phyloP scores from a whole-genome alignment of 345 rosid genomes.

The Gossypium sturtianum region DNA sequence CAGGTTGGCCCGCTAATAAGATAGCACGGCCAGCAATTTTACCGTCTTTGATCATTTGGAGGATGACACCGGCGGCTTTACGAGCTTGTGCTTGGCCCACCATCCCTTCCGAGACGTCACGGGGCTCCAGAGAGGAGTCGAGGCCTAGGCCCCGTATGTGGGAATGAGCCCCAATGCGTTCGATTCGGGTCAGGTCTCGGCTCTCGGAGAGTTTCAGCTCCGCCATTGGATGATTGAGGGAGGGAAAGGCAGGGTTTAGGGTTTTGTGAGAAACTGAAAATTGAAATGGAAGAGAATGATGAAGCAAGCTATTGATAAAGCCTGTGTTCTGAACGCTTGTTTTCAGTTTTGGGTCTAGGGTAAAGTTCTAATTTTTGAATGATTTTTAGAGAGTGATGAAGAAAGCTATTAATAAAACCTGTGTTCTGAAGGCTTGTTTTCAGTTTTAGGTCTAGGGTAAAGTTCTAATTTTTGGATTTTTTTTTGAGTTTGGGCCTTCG shows the following conservation, averaged over 20 bases:
- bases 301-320: background rate
- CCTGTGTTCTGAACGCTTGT: no score
- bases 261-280: constrained; percentile 12
- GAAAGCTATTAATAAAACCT: no score
- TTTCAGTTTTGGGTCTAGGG: background rate
- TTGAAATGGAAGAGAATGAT: background rate
- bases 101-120: constrained; percentile 87
- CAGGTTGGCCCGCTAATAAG: constrained; percentile 91
- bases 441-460: background rate
- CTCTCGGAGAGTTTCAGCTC: constrained; percentile 72
- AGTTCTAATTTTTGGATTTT: no score
- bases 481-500: background rate
- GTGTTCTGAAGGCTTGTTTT: no score
- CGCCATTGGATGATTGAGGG: constrained; percentile 37
- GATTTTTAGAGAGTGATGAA: background rate
- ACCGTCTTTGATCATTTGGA: constrained; percentile 87
- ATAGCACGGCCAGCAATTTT: constrained; percentile 89
- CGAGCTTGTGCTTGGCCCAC: constrained; percentile 78
- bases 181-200: constrained; percentile 85
- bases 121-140: constrained; percentile 81
- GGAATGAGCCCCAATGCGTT: constrained; percentile 93
- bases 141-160: constrained; percentile 93
- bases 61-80: constrained; percentile 90
- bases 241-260: constrained; percentile 7
- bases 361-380: background rate